Evolutionary conservation across 2,329 filamentous ascomycete species (phyloP).

Genomic region (Pseudogymnoascus sp.): DNA sequence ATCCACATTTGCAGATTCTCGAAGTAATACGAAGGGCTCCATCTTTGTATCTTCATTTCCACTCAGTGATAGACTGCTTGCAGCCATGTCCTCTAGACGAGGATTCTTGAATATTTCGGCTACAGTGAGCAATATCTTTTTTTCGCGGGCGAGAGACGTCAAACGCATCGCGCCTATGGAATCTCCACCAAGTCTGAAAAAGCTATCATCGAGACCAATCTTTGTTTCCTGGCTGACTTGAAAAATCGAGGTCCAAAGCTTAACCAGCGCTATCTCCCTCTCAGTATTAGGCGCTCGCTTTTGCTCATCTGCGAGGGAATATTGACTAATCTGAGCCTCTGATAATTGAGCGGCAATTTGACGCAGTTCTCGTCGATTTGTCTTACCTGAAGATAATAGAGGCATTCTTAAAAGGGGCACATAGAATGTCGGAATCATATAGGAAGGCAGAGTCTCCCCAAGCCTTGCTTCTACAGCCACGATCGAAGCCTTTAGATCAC

Average conservation of each 20-base stretch:
- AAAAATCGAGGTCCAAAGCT: neutral
- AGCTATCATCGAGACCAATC: constrained; percentile 28
- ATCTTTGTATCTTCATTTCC: too few species aligned
- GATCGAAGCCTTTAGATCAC: neutral
- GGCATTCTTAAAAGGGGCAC: constrained; percentile 25
- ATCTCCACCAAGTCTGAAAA: constrained; percentile 32
- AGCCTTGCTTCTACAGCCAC: neutral
- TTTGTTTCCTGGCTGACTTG: neutral
- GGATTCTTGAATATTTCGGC: constrained; percentile 34
- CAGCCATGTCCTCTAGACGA: constrained; percentile 12
- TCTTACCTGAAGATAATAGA: constrained; percentile 24
- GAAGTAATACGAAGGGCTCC: neutral
- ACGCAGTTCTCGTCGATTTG: constrained; percentile 24
- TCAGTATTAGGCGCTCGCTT: neutral
- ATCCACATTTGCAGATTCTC: neutral
- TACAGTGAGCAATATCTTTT: constrained; percentile 29
- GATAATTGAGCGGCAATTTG: constrained; percentile 27
- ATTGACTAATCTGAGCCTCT: constrained; percentile 12
- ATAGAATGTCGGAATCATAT: constrained; percentile 32
- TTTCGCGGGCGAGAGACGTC: constrained; percentile 29
- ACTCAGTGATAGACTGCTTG: too few species aligned
- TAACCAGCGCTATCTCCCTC: neutral
- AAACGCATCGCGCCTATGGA: constrained; percentile 33
- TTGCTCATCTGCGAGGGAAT: neutral
- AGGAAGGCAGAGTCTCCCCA: constrained; percentile 23